Base-by-base conservation (phyloP, 2,329 filamentous ascomycete genomes). In the Aspergillus carbonarius region DNA sequence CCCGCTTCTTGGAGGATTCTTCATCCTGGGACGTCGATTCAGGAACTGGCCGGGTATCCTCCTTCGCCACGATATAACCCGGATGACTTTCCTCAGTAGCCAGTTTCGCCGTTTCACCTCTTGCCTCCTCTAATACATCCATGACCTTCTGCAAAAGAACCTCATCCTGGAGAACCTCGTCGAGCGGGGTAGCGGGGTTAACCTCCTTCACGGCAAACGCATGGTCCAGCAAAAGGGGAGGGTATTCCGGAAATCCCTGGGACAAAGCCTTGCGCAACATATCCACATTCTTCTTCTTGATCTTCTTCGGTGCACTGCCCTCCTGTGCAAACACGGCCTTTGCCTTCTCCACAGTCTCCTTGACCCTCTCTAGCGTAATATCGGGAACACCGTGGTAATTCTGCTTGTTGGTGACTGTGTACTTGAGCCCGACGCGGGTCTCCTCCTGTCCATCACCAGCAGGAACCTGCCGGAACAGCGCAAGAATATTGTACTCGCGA, bases 221-320 rank as follows among this genome's bases (percentile, higher is more conserved):
- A 78, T 98, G 93, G 61, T 98, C 93, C 17, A 98, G 82, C 5
- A 99, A 78, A 55, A 95, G 85, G 0, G 95, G 93, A 1, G 95
- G 92, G 55, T 93, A 86, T 72, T 99, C 95, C 0, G 90, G 91
- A 56, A 98, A 93, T 1, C 90, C 91, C 12, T 89, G 84, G 0
- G 92, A 91, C 54, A 99, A 77, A 3, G 91, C 89, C 73, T 90
- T 93, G 57, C 92, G 85, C 63, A 98, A 70, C 55, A 88, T 86
- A 73, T 93, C 90, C 4, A 88, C 88, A 0, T 83, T 81, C 73
- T 92, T 93, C 79, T 87, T 90, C 58, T 86, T 85, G 61, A 88
- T 88, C 73, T 92, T 93, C 65, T 86, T 87, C 5, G 78, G 72
- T 35, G 72, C 72, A 50, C 58, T 65, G 1, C 63, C 79, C 25